Evolutionary conservation across 345 rosid species (phyloP).

Genomic region (Lenwebbia sp.): DNA sequence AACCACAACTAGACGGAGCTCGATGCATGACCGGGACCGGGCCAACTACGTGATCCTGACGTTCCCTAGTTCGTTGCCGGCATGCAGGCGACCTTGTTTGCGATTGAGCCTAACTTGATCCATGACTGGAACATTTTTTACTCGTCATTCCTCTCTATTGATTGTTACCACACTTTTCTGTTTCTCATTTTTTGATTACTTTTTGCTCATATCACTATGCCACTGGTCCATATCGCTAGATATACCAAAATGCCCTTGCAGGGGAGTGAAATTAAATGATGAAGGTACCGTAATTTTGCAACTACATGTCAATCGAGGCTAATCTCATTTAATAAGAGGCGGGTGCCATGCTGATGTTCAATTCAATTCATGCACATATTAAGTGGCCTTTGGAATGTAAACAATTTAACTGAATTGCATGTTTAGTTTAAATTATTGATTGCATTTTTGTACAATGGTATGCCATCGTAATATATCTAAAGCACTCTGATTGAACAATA

Average conservation of each 20-base stretch:
- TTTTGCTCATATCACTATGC: not conserved
- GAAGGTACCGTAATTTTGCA: not conserved
- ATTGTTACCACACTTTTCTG: not conserved
- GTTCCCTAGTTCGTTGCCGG: too few relatives aligned
- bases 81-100: not conserved
- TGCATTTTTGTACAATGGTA: not conserved
- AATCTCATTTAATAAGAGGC: not conserved
- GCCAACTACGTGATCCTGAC: not conserved
- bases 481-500: not conserved
- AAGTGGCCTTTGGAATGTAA: not conserved
- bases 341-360: too few relatives aligned
- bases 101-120: not conserved
- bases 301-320: not conserved
- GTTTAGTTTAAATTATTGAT: not conserved
- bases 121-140: not conserved
- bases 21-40: accelerated
- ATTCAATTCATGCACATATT: too few relatives aligned
- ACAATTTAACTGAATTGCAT: not conserved
- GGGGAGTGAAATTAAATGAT: not conserved
- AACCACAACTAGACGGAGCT: not conserved
- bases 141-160: not conserved
- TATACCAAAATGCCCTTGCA: not conserved
- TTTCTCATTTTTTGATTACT: not conserved
- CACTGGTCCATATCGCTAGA: not conserved
- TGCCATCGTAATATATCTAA: not conserved